Evolutionary conservation across 1,284 basidiomycete genomes (phyloP).

Genomic region (Microbotryum scabiosae): DNA sequence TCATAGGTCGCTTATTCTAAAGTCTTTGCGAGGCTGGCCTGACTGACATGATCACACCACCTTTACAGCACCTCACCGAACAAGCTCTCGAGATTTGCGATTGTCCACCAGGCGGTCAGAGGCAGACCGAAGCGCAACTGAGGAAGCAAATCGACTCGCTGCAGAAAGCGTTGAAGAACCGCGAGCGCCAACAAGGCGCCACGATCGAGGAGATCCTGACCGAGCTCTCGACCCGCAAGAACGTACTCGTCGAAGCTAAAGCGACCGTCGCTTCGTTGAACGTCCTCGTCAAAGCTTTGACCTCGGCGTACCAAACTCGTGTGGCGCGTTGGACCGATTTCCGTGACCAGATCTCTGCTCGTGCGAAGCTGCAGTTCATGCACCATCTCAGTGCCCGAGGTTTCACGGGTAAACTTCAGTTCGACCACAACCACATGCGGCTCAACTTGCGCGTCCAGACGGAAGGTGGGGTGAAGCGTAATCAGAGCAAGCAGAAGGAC

Average conservation of each 20-base stretch:
- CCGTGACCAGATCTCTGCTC: conserved; percentile 71
- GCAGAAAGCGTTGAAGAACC: conserved; percentile 57
- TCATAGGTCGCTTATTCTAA: not conserved
- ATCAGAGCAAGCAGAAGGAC: conserved; percentile 64
- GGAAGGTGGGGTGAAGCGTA: conserved; percentile 12
- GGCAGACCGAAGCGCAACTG: conserved; percentile 52
- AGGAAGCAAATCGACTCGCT: conserved; percentile 56
- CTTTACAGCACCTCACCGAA: conserved; percentile 54
- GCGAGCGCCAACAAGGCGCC: conserved; percentile 64
- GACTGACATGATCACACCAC: not conserved
- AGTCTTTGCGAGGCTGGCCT: not conserved
- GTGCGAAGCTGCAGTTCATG: conserved; percentile 74
- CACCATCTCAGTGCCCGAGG: conserved; percentile 75
- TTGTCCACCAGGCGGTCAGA: conserved; percentile 47
- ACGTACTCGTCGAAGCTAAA: conserved; percentile 49
- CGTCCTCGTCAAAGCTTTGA: conserved; percentile 48
- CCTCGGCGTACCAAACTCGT: conserved; percentile 56
- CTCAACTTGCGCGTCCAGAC: conserved; percentile 45
- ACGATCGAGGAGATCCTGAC: conserved; percentile 65
- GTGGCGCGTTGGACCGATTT: conserved; percentile 74
- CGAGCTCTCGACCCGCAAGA: conserved; percentile 45
- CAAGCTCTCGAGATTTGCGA: conserved; percentile 56
- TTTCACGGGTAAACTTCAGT: conserved; percentile 48
- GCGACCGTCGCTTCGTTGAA: conserved; percentile 37
- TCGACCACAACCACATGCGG: conserved; percentile 64